phyloP scores from a whole-genome alignment of 495 filamentous ascomycete genomes.

The Cudoniella acicularis region DNA sequence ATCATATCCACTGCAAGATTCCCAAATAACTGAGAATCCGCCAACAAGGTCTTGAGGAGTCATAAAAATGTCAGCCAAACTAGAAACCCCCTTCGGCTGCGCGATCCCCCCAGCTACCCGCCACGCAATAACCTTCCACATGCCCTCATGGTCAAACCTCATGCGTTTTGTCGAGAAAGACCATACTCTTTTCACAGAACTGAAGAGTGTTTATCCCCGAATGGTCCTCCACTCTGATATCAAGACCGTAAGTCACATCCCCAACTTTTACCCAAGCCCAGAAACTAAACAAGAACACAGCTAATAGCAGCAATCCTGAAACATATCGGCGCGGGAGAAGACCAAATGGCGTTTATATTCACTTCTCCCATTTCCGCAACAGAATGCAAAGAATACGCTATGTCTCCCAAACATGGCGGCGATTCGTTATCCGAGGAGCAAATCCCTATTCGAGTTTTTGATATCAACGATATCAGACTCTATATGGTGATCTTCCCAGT shows the following conservation, averaged over 20 bases:
- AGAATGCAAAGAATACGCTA: slow-evolving; percentile 20
- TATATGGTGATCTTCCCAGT: slow-evolving; percentile 35
- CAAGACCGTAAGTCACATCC: slow-evolving; percentile 12
- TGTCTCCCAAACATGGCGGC: slow-evolving; percentile 22
- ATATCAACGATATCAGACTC: slow-evolving; percentile 29
- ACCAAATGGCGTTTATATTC: slow-evolving; percentile 30
- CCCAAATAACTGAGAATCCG: too few relatives aligned
- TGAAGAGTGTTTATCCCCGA: slow-evolving; percentile 40
- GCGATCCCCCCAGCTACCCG: slow-evolving; percentile 39
- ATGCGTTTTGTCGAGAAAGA: slow-evolving; percentile 32
- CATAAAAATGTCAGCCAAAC: slow-evolving; percentile 32
- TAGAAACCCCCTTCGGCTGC: slow-evolving; percentile 33
- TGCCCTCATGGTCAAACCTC: slow-evolving; percentile 30
- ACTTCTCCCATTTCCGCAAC: slow-evolving; percentile 23
- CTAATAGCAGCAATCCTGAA: slow-evolving; percentile 27
- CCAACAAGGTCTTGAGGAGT: too few relatives aligned
- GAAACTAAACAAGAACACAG: slow-evolving; percentile 10
- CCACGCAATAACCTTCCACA: slow-evolving; percentile 38
- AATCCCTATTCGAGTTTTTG: slow-evolving; percentile 33
- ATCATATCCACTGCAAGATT: too few relatives aligned
- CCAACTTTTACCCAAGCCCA: neutral
- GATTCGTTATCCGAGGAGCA: slow-evolving; percentile 19
- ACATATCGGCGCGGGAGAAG: slow-evolving; percentile 19
- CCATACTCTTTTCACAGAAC: slow-evolving; percentile 15
- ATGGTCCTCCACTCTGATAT: slow-evolving; percentile 34